These are phyloP conservation scores for Euphorbia lathyris DNA, from an alignment of 345 rosid genomes.

Conservation along the genomic window DNA sequence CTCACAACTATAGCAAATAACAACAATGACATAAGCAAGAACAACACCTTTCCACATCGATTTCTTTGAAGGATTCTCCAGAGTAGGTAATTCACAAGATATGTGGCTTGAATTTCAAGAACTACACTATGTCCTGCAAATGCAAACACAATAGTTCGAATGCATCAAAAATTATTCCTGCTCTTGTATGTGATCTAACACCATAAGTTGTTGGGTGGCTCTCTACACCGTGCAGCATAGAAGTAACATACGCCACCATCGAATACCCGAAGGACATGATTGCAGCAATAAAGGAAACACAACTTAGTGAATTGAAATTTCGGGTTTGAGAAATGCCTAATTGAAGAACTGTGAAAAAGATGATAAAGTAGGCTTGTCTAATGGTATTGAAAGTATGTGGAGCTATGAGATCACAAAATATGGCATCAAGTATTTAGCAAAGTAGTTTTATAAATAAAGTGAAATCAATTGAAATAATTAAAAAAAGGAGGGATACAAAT, in stretches of 20 bases:
- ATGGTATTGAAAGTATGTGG: not conserved
- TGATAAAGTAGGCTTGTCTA: slow-evolving; percentile 24
- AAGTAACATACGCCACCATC: slow-evolving; percentile 15
- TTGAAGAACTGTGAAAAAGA: slow-evolving; percentile 17
- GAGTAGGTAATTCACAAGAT: slow-evolving; percentile 61
- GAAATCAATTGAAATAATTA: not conserved
- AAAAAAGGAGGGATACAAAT: not conserved
- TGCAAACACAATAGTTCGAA: slow-evolving; percentile 50
- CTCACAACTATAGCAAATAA: slow-evolving; percentile 42
- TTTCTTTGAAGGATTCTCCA: slow-evolving; percentile 45
- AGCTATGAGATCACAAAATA: not conserved
- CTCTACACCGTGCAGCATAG: not conserved
- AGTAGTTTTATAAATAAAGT: not conserved
- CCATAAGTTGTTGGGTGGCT: not conserved
- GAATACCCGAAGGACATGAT: slow-evolving; percentile 33
- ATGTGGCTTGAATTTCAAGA: slow-evolving; percentile 62
- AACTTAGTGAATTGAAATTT: slow-evolving; percentile 24
- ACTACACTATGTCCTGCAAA: slow-evolving; percentile 64
- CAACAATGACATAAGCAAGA: slow-evolving; percentile 42
- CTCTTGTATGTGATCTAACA: not conserved
- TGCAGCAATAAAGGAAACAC: slow-evolving; percentile 29
- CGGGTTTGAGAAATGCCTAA: slow-evolving; percentile 31
- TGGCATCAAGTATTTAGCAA: not conserved
- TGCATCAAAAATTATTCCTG: slow-evolving; percentile 18
- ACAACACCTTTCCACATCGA: slow-evolving; percentile 61